These are phyloP conservation scores for Mycena olivaceomarginata DNA, from an alignment of 768 basidiomycete genomes.

Conservation along the genomic window DNA sequence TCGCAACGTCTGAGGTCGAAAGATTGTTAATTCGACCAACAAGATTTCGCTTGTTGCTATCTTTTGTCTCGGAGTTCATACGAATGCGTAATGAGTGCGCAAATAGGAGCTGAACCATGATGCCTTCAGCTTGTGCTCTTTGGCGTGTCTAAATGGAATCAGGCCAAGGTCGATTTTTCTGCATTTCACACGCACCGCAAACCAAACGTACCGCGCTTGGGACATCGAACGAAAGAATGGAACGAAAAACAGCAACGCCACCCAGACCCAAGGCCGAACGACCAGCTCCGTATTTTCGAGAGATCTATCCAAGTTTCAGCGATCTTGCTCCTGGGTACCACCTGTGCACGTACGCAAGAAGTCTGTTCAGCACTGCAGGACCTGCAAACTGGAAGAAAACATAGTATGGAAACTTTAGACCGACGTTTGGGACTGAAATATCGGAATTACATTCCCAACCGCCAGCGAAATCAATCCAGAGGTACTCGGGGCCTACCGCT, in stretches of 20 bases:
- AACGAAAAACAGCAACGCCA: slow-evolving; percentile 57
- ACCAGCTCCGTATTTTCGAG: slow-evolving; percentile 42
- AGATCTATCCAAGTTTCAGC: slow-evolving; percentile 60
- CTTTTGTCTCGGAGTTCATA: slow-evolving; percentile 57
- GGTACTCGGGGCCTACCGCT: slow-evolving; percentile 27
- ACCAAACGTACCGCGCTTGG: slow-evolving; percentile 63
- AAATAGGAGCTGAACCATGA: slow-evolving; percentile 43
- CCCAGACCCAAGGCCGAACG: slow-evolving; percentile 72
- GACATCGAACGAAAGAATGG: slow-evolving; percentile 57
- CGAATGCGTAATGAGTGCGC: slow-evolving; percentile 65
- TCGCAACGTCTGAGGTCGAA: slow-evolving; percentile 69
- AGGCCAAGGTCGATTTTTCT: not conserved
- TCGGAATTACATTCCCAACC: slow-evolving; percentile 2
- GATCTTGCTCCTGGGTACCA: slow-evolving; percentile 28
- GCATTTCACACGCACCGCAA: slow-evolving; percentile 42
- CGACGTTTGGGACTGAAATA: not conserved
- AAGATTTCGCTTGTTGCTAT: slow-evolving; percentile 55
- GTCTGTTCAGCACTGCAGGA: slow-evolving; percentile 61
- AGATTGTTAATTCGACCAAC: slow-evolving; percentile 78
- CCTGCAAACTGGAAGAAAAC: slow-evolving; percentile 50
- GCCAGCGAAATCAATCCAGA: slow-evolving; percentile 5
- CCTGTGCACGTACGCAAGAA: slow-evolving; percentile 54
- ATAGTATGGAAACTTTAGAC: not conserved
- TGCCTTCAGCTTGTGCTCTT: slow-evolving; percentile 39
- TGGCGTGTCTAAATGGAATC: slow-evolving; percentile 17